These are phyloP conservation scores for Phytopythium litorale DNA, from an alignment of 352 stramenopile genomes.

Conservation along the genomic window DNA sequence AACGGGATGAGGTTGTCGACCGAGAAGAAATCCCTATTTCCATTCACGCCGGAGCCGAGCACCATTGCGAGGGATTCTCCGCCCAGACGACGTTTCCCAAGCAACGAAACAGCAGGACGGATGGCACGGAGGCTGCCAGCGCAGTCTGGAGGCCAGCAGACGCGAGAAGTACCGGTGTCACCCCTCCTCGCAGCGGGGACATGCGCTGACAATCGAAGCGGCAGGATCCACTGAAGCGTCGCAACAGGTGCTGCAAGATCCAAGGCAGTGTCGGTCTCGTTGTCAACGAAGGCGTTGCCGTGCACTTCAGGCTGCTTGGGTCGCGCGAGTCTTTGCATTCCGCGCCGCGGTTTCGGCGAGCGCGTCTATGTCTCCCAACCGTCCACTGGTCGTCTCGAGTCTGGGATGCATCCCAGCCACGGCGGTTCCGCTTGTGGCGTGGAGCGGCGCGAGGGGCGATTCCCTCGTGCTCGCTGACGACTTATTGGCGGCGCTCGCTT, in stretches of 20 bases:
- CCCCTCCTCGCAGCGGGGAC: too few relatives aligned
- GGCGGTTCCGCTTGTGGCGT: background rate
- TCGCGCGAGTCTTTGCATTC: background rate
- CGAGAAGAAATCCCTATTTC: too few relatives aligned
- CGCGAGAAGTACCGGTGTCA: background rate
- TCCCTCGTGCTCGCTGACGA: too few relatives aligned
- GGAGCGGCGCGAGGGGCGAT: too few relatives aligned
- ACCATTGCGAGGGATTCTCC: background rate
- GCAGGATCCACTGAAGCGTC: background rate
- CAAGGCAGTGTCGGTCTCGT: too few relatives aligned
- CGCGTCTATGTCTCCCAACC: background rate
- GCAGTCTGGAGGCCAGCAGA: background rate
- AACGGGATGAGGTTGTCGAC: too few relatives aligned
- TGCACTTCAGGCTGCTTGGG: background rate
- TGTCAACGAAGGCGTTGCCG: background rate
- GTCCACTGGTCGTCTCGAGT: background rate
- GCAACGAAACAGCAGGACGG: background rate
- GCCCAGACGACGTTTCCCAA: background rate
- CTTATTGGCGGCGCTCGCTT: too few relatives aligned
- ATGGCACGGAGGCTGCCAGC: background rate
- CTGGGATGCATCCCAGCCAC: background rate
- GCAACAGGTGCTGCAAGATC: background rate
- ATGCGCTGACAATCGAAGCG: background rate
- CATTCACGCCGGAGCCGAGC: too few relatives aligned
- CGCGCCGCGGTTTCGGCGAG: background rate